Conservation (phyloP, 345 rosid genomes). For the Acer negundo region DNA sequence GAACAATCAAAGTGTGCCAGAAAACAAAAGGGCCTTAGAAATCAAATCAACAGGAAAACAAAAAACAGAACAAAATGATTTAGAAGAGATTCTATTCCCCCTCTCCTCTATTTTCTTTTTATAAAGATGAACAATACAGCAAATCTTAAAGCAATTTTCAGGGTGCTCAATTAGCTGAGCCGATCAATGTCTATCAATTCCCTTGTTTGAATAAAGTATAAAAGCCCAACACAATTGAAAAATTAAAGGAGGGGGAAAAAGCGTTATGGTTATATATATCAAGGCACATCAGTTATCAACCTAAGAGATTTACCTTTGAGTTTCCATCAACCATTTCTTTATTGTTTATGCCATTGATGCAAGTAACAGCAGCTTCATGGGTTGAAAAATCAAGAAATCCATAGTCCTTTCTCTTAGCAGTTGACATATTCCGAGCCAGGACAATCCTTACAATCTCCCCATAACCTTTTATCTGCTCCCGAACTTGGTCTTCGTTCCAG, state of each 20-base stretch:
- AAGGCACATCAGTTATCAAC: conserved; percentile 13
- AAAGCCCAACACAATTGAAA: neutral
- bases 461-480: conserved; percentile 41
- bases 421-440: conserved; percentile 62
- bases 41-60: neutral
- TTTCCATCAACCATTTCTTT: conserved; percentile 40
- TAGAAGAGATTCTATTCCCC: neutral
- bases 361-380: conserved; percentile 56
- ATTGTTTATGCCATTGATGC: conserved; percentile 53
- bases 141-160: neutral
- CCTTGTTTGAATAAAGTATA: neutral
- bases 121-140: neutral
- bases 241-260: neutral
- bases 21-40: neutral
- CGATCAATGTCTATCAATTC: neutral
- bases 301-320: conserved; percentile 39
- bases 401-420: conserved; percentile 66
- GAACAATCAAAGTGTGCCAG: neutral
- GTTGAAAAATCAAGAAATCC: conserved; percentile 62
- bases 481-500: conserved; percentile 60
- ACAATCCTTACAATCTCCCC: conserved; percentile 53
- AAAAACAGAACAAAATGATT: neutral
- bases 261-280: neutral
- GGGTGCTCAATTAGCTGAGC: neutral
- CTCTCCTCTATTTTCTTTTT: neutral